Conservation (phyloP, 2,329 filamentous ascomycete species). For the Zymoseptoria brevis region DNA sequence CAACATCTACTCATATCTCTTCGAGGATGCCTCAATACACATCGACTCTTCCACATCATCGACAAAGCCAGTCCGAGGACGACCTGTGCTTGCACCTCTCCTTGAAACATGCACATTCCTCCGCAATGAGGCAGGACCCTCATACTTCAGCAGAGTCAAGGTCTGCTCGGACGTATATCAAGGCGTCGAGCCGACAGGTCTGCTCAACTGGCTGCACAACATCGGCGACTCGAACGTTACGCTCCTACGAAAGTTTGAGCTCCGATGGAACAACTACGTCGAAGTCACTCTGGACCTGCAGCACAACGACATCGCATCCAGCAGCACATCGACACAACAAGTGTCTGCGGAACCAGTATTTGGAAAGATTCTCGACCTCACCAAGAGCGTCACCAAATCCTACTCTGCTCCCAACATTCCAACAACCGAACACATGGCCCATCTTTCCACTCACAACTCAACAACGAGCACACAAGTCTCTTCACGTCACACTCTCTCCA, state of each 20-base stretch:
- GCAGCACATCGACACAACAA: neutral
- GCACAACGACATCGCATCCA: neutral
- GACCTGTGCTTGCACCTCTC: slow-evolving; percentile 4
- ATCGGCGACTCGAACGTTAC: slow-evolving; percentile 8
- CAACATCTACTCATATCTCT: slow-evolving; percentile 11
- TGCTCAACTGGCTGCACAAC: slow-evolving; percentile 9
- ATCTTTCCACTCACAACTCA: neutral
- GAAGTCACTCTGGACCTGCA: slow-evolving; percentile 13
- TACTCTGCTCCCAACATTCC: neutral
- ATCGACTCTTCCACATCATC: slow-evolving; percentile 5
- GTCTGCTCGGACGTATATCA: slow-evolving; percentile 9
- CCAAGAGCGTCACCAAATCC: neutral
- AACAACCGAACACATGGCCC: neutral
- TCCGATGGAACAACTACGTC: slow-evolving; percentile 14
- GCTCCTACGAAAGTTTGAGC: slow-evolving; percentile 9
- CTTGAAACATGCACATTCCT: slow-evolving; percentile 8
- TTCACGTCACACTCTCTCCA: slow-evolving; percentile 1
- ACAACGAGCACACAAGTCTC: slow-evolving; percentile 1
- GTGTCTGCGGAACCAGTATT: neutral
- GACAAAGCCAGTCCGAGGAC: neutral
- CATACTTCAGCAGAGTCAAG: slow-evolving; percentile 13
- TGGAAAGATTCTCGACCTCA: neutral
- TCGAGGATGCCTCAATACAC: slow-evolving; percentile 8
- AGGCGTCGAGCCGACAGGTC: neutral
- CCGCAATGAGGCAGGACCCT: slow-evolving; percentile 8